Base-by-base conservation (phyloP, 139 green algal species). In the Penium margaritaceum region DNA sequence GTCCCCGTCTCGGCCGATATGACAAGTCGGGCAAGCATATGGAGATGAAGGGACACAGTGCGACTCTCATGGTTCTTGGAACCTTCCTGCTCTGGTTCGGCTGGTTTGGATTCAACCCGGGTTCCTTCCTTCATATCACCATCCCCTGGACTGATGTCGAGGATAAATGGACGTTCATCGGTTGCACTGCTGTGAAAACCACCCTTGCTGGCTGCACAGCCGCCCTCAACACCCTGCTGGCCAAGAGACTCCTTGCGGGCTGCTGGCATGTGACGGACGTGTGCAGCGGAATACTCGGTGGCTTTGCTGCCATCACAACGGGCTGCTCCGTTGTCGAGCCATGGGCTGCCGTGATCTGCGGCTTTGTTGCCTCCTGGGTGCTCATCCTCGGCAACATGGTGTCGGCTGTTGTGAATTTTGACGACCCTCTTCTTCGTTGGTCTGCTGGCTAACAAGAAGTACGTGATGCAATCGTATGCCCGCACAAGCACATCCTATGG, bases 1-100 rank as follows among this genome's bases (percentile, higher is more conserved):
- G 94, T 2, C 93, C 94, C 19, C 89, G 93, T 75, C 86, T 95
- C 19, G 93, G 93, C 14, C 87, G 93, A 37, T 98, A 97, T 67
- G 85, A 91, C 74, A 80, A 84, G 54, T 38, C 43, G 21, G 73
- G 73, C 30, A 78, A 67, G 34, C 24, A 14, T 17, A 30, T 76
- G 33, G 80, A 86, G 66, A 93, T 95, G 80, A 87, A 85, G 17
- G 91, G 90, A 21, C 91, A 95, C 83, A 83, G 46, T 75, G 74
- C 72, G 5, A 68, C 76, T 24, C 65, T 88, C 14, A 72, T 84
- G 27, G 81, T 84, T 3, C 82, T 92, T 9, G 89, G 89, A 24
- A 84, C 82, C 5, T 86, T 93, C 77, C 84, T 91, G 30, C 85
- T 92, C 44, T 93, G 89, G 89, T 87, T 93, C 54, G 86, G 88